Evolutionary conservation across 345 rosid species (phyloP), one percentile per base, ranked within the genome.

Genomic region (Linum trigynum): DNA sequence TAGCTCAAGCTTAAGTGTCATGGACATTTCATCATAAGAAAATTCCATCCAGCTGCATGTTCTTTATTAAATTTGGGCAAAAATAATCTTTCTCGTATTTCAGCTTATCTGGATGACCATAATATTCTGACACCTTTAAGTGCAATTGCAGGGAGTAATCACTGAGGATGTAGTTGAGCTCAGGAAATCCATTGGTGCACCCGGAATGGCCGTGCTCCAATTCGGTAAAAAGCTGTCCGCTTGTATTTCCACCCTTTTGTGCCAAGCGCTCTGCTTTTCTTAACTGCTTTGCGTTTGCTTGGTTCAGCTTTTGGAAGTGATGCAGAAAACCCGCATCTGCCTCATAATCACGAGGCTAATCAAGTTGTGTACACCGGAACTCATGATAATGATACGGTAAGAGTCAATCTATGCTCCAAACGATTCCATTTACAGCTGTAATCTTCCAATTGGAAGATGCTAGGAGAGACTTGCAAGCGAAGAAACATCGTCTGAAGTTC

Each of bases 301-400:
- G 62, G 43, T 74, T 61, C 76, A 92, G 98, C 83, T 66, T 92
- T 92, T 74, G 98, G 97, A 62, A 79, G 91, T 10, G 86, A 84
- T 36, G 82, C 97, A 9, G 77, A 75, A 35, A 92, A 88, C 74
- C 97, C 98, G 68, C 98, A 92, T 80, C 77, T 90, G 80, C 97
- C 94, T 64, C 98, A 92, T 66, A 90, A 92, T 72, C 96, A 92
- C 55, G 96, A 90, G 80, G 60, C 65, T 40, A 90, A 90, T 78
- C 97, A 90, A 81, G 96, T 92, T 74, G 92, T 88, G 32, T 92
- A 92, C 81, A 84, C 96, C n/a, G 98, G 97, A 74, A 92, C 98
- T 39, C 98, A 90, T 77, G 98, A 92, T 70, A 90, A 92, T 67
- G 98, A 92, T 74, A 90, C 97, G 68, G 96, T 92, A 81, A 72